Base-by-base conservation (phyloP, 2,329 filamentous ascomycete genomes). In the Hansfordia pulvinata region DNA sequence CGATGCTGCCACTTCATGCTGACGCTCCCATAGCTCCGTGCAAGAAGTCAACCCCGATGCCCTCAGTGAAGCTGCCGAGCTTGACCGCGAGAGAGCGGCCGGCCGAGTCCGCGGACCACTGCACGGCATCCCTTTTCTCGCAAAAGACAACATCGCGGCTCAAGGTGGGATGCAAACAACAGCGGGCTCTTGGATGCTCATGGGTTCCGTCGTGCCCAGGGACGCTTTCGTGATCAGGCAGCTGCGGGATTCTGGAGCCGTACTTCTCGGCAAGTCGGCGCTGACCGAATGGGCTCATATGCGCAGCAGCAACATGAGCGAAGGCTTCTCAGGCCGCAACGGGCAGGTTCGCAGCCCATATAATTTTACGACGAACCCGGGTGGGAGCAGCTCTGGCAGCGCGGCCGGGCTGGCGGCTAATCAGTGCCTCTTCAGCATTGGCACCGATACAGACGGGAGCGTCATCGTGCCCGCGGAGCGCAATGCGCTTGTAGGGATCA, bases 401-500 rank as follows among this genome's bases (percentile, higher is more conserved):
- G 67, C 68, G 17, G 46, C 79, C 13, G 75, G 71, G 1, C 56
- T 79, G 2, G 67, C 70, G 1, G 51, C 69, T 23, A 69, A 65
- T 6, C n/a, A n/a, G n/a, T n/a, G n/a, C n/a, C n/a, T n/a, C n/a
- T n/a, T n/a, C n/a, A 41, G 64, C 5, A 42, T 81, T 3, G 75
- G 75, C 6, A 69, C 73, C 0, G 76, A 76, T 44, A 80, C 76
- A 0, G 59, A 60, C 32, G 76, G 75, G 4, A 75, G 66, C 11
- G 77, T 82, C 28, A 42, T 78, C 4, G 58, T 56, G 8, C 76
- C 77, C 0, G 42, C 54, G 0, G 39, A 47, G 22, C 26, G 34
- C 5, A 77, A 69, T 50, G 76, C 75, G 30, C 43, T 80, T 4
- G 75, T 79, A 0, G 76, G 75, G 1, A 71, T 82, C 39, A 77